These are phyloP conservation scores for Saccharomycopsis amapae DNA, from an alignment of 805 yeast species.

Conservation along the genomic window DNA sequence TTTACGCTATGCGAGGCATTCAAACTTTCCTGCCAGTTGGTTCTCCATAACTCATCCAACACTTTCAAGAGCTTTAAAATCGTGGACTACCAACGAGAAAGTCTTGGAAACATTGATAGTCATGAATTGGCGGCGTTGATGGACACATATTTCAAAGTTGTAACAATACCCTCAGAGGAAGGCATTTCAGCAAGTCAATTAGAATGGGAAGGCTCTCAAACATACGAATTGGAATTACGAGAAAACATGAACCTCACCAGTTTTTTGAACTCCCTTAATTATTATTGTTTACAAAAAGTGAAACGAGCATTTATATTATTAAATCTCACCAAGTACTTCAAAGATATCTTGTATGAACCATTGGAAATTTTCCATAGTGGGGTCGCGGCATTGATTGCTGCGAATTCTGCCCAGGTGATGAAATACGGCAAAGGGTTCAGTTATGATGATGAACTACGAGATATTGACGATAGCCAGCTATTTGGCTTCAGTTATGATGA, in stretches of 20 bases:
- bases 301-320: slow-evolving; percentile 6
- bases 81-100: background rate
- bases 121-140: background rate
- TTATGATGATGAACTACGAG: background rate
- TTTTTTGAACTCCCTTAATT: too few relatives aligned
- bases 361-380: background rate
- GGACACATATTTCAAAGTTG: slow-evolving; percentile 7
- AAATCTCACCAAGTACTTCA: background rate
- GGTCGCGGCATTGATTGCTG: background rate
- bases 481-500: background rate
- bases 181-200: too few relatives aligned
- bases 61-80: slow-evolving; percentile 4
- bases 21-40: slow-evolving; percentile 6
- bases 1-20: background rate
- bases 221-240: too few relatives aligned
- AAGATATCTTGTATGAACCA: background rate
- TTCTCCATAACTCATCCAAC: background rate
- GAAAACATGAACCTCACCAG: too few relatives aligned
- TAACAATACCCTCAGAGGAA: background rate
- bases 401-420: background rate
- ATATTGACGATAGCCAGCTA: background rate
- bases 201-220: too few relatives aligned
- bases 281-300: slow-evolving; percentile 2
- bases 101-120: background rate
- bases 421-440: background rate